These are phyloP conservation scores for Amborella trichopoda DNA, from an alignment of 164 flowering plant genomes.

Conservation along the genomic window DNA sequence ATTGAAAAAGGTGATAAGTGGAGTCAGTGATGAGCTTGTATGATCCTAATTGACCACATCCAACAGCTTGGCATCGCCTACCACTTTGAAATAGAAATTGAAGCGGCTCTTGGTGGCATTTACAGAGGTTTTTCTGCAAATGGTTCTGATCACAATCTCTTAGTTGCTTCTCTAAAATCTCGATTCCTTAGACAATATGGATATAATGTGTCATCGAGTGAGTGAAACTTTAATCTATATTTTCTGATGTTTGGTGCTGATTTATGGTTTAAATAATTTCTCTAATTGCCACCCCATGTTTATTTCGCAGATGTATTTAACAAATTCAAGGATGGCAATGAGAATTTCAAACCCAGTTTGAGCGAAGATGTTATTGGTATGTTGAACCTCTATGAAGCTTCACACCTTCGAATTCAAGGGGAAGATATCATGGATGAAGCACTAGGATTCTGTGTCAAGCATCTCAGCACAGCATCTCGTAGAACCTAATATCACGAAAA, in stretches of 20 bases:
- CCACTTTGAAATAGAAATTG: constrained; percentile 23
- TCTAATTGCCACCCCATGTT: background rate
- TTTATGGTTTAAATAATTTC: too few relatives aligned
- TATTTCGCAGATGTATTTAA: constrained; percentile 18
- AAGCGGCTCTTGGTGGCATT: constrained; percentile 1
- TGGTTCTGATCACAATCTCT: constrained; percentile 1
- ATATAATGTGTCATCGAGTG: constrained; percentile 8
- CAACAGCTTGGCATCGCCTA: constrained; percentile 20
- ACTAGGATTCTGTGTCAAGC: constrained; percentile 12
- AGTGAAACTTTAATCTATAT: too few relatives aligned
- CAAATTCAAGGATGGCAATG: constrained; percentile 20
- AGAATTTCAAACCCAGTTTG: constrained; percentile 11
- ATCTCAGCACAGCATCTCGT: too few relatives aligned
- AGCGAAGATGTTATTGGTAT: constrained; percentile 14
- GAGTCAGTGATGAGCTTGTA: too few relatives aligned
- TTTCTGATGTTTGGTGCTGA: too few relatives aligned
- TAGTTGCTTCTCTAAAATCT: constrained; percentile 17
- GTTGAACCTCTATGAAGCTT: constrained; percentile 24
- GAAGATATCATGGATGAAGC: constrained; percentile 44
- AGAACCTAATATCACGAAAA: constrained; percentile 8
- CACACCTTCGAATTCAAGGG: constrained; percentile 22
- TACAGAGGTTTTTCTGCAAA: background rate
- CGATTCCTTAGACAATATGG: constrained; percentile 17
- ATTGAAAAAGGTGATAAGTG: too few relatives aligned
- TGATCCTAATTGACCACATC: too few relatives aligned